These are phyloP conservation scores for Glebionis coronaria DNA, from an alignment of 129 eudicot species.

Conservation along the genomic window DNA sequence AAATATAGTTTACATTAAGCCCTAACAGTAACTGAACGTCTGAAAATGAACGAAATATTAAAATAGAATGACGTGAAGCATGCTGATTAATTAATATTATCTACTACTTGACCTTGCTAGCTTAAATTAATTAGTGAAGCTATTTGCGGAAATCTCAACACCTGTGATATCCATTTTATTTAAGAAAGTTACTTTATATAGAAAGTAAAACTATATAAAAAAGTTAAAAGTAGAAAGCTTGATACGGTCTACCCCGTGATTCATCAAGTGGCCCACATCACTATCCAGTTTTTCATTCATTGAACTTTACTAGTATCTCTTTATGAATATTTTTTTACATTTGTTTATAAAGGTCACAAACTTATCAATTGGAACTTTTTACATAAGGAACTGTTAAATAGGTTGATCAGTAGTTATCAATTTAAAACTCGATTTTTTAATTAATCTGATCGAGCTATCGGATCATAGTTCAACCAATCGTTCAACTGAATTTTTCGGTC, in stretches of 20 bases:
- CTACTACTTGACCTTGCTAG: conserved; percentile 23
- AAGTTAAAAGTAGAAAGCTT: conserved; percentile 21
- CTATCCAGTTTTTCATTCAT: conserved; percentile 8
- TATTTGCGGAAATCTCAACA: conserved; percentile 5
- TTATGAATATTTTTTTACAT: too few relatives aligned
- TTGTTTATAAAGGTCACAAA: too few relatives aligned
- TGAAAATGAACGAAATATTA: too few relatives aligned
- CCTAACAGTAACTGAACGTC: too few relatives aligned
- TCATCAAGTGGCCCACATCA: conserved; percentile 13
- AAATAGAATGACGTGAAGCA: neutral
- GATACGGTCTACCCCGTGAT: conserved; percentile 30
- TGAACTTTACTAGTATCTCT: too few relatives aligned
- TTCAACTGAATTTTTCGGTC: too few relatives aligned
- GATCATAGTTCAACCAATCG: too few relatives aligned
- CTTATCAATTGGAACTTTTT: too few relatives aligned
- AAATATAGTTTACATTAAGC: too few relatives aligned
- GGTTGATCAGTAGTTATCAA: too few relatives aligned
- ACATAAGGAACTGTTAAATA: neutral
- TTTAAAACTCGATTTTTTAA: too few relatives aligned
- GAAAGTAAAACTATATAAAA: conserved; percentile 24
- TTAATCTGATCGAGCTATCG: too few relatives aligned
- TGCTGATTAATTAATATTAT: neutral
- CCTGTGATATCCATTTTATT: conserved; percentile 10
- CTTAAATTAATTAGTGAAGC: neutral
- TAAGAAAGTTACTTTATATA: conserved; percentile 26